Base-by-base conservation (phyloP, 164 flowering plant genomes). In the Nymphaea colorata region DNA sequence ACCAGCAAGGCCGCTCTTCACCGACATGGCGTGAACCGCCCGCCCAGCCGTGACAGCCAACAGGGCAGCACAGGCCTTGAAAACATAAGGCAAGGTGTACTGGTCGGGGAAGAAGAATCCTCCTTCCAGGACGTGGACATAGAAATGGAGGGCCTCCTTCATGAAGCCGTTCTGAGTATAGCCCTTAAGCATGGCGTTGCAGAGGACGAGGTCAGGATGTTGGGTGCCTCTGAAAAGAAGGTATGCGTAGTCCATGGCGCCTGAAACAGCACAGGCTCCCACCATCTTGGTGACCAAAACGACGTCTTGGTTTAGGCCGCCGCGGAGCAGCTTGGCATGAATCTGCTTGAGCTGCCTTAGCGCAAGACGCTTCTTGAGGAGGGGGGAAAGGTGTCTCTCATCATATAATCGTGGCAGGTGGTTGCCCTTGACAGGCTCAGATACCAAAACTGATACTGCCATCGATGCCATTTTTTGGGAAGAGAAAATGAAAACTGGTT, bases 281-380 rank as follows among this genome's bases (percentile, higher is more conserved):
- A 69, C 69, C n/a, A 73, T 44, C 66, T 68, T 68, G 66, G 69
- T 73, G 7, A 71, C 71, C 18, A 73, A 68, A 42, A 71, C 59
- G 10, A 62, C 66, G 62, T 73, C 69, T 64, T 60, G 47, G 6
- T 70, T 65, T 51, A 74, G 73, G 65, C 44, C 44, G 67, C 64
- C 67, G 64, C 66, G 77, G 68, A 64, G 41, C 53, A 74, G 70
- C 42, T 70, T 73, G 10, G 77, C 74, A 57, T 74, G 77, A 57
- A 74, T 71, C 64, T 74, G 73, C 63, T 74, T 74, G 66, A 70
- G 74, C 41, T 74, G 71, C 62, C 59, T 68, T 14, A 74, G 47
- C 18, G 67, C 64, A 53, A 70, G 66, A 0, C 73, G 73, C 17
- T 70, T 70, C 47, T 70, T 68, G 18, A 74, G 62, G 41, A 70